phyloP scores from a whole-genome alignment of 148 eudicot genomes.

The Spergularia bocconei region DNA sequence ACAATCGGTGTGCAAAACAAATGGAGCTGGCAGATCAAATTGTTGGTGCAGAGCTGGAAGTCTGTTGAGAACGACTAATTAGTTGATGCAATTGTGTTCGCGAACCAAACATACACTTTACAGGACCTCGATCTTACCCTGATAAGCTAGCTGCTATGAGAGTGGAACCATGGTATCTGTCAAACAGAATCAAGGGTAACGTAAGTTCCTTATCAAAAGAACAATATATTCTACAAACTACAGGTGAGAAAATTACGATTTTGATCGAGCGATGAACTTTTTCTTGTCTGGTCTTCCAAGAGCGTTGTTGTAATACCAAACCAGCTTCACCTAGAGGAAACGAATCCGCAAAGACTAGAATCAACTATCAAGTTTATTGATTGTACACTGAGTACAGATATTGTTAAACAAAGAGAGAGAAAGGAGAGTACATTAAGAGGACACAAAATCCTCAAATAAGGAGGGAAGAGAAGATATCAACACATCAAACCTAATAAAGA shows the following conservation, averaged over 20 bases:
- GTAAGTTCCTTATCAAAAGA: slow-evolving; percentile 14
- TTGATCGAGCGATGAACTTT: slow-evolving; percentile 85
- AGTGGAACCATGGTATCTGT: slow-evolving; percentile 95
- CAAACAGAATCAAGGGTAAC: slow-evolving; percentile 22
- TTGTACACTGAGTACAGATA: no score
- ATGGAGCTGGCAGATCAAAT: slow-evolving; percentile 97
- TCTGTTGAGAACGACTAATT: slow-evolving; percentile 33
- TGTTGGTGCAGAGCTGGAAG: slow-evolving; percentile 86
- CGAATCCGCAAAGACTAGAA: neutral
- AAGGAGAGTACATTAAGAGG: no score
- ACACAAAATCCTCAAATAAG: no score
- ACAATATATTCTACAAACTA: neutral
- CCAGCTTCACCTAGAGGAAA: slow-evolving; percentile 80
- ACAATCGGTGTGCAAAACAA: slow-evolving; percentile 93
- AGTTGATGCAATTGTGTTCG: slow-evolving; percentile 8
- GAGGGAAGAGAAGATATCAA: no score
- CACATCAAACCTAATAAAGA: no score
- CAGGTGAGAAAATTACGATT: slow-evolving; percentile 56
- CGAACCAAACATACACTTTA: neutral
- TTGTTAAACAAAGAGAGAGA: no score
- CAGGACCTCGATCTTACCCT: slow-evolving; percentile 48
- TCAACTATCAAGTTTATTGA: slow-evolving; percentile 6
- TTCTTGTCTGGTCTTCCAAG: slow-evolving; percentile 95
- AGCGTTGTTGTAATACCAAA: slow-evolving; percentile 98
- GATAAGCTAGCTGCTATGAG: slow-evolving; percentile 93